Evolutionary conservation across 179 eudicot species (phyloP), one percentile per base, ranked within the genome.

Genomic region (Corrigiola litoralis): DNA sequence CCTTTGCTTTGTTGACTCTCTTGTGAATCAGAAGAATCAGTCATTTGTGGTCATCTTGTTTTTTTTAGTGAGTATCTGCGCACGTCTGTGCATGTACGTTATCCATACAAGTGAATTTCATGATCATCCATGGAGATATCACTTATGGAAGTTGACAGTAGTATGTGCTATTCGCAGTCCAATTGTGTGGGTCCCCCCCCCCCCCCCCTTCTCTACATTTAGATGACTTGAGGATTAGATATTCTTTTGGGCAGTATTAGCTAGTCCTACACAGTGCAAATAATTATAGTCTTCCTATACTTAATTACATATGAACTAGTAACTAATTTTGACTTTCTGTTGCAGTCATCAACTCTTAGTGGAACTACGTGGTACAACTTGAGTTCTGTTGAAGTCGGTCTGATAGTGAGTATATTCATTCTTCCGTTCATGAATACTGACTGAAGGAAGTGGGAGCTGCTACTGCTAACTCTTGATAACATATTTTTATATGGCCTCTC

Each of bases 331-430:
- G n/a, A n/a, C n/a, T n/a, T 41, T 67, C 25, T 80, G 23, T 65
- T 60, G 82, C 97, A 94, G 99, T 90, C 99, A 37, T 71, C 82
- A 50, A 68, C 85, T 23, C 73, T 72, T 9, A 90, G 99, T 55
- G 97, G 96, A 61, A 75, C 83, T 53, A 63, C 97, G 21, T 94
- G 99, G 99, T 94, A 88, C 41, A 48, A 88, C 74, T 79, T 94
- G 82, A 83, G 75, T 59, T 83, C 99, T 3, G 84, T 94, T 77
- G 63, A 94, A 63, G 70, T 90, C 57, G 99, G 97, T 63, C 99
- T 94, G 52, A 70, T 94, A 55, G 99, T 94, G 73, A 86, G 99
- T 79, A 56, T 53, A n/a, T 48, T 17, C 7, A 29, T 44, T 32
- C 46, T 46, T 21, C 14, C 16, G 9, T 12, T 23, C 20, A 33